Evolutionary conservation across 2,329 filamentous ascomycete species (phyloP), one percentile per base, ranked within the genome.

Genomic region (Metarhizium humberi): DNA sequence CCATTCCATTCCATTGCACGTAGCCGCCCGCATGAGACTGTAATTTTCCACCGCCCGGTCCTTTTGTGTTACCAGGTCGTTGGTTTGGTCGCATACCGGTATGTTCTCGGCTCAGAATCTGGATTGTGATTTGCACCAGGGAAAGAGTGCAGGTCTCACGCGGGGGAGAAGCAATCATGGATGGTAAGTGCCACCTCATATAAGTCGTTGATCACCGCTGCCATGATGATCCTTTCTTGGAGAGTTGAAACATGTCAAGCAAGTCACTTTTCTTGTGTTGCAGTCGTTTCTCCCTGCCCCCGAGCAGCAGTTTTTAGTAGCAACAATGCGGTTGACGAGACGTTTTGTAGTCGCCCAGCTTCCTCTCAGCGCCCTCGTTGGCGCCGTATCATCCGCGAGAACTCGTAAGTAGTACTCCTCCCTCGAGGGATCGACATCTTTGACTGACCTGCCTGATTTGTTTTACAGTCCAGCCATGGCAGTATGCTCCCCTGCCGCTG

Each of bases 401-500:
- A 49, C 30, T 29, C 53, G 56, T 57, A 51, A 14, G 53, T 57
- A 5, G 51, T 55, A n/a, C 20, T 13, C 7, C 6, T 38, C 50
- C 36, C 16, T 16, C 38, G 8, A 11, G 7, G 16, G 5, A 51
- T 36, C 50, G 50, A 14, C 50, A 11, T 2, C 14, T 42, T 13
- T 30, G 11, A 25, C n/a, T 53, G 30, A 45, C 42, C n/a, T 5
- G 38, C 18, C 34, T 25, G 29, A 30, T 30, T 18, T 34, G 32
- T 34, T 40, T 8, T 32, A 34, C 32, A 63, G 61, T 63, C 20
- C 56, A 59, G 50, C 61, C 61, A 55, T 63, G 60, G 61, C 32
- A 25, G 0, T 61, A 57, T 45, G 25, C 59, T 3, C 59, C 61
- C 3, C 61, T 80, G 1, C 70, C 77, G 0, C 65, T 81, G 14